These are phyloP conservation scores for Pinguiococcus pyrenoidosus DNA, from an alignment of 108 stramenopile genomes.

Conservation along the genomic window DNA sequence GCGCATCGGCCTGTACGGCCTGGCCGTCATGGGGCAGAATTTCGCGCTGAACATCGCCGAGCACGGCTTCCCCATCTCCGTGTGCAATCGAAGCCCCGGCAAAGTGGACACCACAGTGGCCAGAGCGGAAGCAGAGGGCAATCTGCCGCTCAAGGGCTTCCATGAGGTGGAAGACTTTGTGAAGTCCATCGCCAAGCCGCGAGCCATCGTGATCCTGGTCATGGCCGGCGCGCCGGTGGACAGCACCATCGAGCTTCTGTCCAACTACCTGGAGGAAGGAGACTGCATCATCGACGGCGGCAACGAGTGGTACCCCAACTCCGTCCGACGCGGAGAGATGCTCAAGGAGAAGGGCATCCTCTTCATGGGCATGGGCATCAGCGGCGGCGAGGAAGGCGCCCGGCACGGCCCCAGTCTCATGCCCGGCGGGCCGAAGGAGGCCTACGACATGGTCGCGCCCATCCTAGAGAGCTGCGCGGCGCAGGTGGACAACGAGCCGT, in stretches of 20 bases:
- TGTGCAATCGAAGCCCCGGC: slow-evolving; percentile 74
- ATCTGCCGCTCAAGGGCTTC: slow-evolving; percentile 66
- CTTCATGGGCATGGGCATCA: slow-evolving; percentile 97
- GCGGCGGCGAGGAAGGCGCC: slow-evolving; percentile 95
- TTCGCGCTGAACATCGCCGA: slow-evolving; percentile 92
- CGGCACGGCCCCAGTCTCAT: slow-evolving; percentile 91
- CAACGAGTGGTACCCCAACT: slow-evolving; percentile 97
- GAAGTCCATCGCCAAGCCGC: slow-evolving; percentile 57
- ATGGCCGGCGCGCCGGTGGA: slow-evolving; percentile 95
- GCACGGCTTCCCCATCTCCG: slow-evolving; percentile 72
- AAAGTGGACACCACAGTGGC: slow-evolving; percentile 84
- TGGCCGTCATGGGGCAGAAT: slow-evolving; percentile 96
- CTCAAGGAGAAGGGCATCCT: slow-evolving; percentile 65
- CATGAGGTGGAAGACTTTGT: slow-evolving; percentile 59
- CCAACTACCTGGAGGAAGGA: slow-evolving; percentile 60
- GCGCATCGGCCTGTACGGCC: slow-evolving; percentile 91
- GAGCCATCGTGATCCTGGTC: slow-evolving; percentile 83
- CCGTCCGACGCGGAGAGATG: slow-evolving; percentile 72
- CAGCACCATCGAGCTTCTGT: slow-evolving; percentile 61
- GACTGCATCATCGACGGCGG: slow-evolving; percentile 96
- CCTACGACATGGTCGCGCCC: slow-evolving; percentile 80
- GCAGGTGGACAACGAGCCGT: slow-evolving; percentile 73
- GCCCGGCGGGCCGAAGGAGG: slow-evolving; percentile 92
- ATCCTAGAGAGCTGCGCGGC: slow-evolving; percentile 86
- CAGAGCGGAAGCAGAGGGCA: slow-evolving; percentile 80